A percentile compares a stretch with the other conserved stretches of the same genome.
Conservation (phyloP, 495 filamentous ascomycete genomes). For the Talaromyces liani region DNA sequence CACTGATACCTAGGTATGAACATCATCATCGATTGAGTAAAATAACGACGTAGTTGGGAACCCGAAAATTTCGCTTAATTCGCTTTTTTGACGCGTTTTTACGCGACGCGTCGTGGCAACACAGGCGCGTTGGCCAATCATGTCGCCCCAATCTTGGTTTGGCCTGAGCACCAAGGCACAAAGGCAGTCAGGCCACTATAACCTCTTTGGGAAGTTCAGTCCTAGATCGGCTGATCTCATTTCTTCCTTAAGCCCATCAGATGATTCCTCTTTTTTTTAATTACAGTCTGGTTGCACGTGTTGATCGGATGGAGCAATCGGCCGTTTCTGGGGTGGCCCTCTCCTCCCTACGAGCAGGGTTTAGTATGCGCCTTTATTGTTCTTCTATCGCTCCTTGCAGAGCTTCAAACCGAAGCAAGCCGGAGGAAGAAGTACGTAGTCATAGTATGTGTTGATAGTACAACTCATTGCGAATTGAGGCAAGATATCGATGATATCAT, state of each 20-base stretch:
- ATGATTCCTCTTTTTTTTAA: conserved; percentile 1
- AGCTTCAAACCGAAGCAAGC: neutral
- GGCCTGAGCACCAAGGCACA: conserved; percentile 7
- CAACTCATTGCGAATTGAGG: neutral
- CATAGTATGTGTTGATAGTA: neutral
- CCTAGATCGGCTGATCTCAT: neutral
- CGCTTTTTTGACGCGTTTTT: neutral
- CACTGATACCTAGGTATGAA: neutral
- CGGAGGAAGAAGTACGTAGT: neutral
- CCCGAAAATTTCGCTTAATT: neutral
- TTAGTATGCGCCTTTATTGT: neutral
- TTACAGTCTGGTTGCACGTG: neutral
- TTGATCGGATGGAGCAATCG: neutral
- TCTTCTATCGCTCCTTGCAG: neutral
- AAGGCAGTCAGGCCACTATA: neutral
- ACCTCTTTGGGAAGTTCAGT: neutral
- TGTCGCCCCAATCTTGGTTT: neutral
- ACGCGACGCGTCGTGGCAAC: conserved; percentile 1
- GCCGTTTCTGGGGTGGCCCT: neutral
- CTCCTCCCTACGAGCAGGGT: neutral
- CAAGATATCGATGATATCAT: neutral
- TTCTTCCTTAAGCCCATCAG: neutral
- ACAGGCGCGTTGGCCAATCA: conserved; percentile 7
- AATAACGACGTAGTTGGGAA: neutral
- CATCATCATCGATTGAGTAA: neutral